A percentile compares a stretch with the other conserved stretches of the same genome.
These are phyloP conservation scores for Metschnikowia anglica DNA, from an alignment of 805 yeast species.

Conservation along the genomic window DNA sequence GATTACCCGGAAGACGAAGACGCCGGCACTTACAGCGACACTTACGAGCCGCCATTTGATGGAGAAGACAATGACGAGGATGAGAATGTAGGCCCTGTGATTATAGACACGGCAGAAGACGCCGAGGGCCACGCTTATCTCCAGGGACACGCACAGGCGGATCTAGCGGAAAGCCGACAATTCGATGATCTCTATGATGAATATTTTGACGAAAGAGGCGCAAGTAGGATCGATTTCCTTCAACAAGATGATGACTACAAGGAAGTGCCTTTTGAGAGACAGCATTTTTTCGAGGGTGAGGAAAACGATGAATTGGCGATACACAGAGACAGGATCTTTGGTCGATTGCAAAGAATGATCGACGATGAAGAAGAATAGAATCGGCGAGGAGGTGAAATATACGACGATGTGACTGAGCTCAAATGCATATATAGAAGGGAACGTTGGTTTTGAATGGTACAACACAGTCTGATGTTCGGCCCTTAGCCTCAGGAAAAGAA, in stretches of 20 bases:
- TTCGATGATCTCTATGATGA: slow-evolving; percentile 24
- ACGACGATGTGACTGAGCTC: no score
- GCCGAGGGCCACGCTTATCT: slow-evolving; percentile 17
- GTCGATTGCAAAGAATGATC: slow-evolving; percentile 55
- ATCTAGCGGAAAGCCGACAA: slow-evolving; percentile 15
- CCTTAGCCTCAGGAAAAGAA: slow-evolving; percentile 33
- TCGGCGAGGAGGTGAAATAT: no score
- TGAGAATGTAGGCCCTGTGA: slow-evolving; percentile 15
- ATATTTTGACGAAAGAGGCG: slow-evolving; percentile 35
- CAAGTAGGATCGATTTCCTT: slow-evolving; percentile 29
- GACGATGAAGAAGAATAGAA: slow-evolving; percentile 27
- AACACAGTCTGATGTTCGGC: no score
- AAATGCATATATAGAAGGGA: no score
- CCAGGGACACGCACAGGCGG: slow-evolving; percentile 24
- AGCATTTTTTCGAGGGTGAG: slow-evolving; percentile 57
- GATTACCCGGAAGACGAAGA: slow-evolving; percentile 96
- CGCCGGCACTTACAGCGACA: slow-evolving; percentile 34
- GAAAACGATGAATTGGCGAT: slow-evolving; percentile 59
- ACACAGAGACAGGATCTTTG: slow-evolving; percentile 63
- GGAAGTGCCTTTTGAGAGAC: slow-evolving; percentile 35
- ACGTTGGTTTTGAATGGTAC: no score
- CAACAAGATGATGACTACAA: slow-evolving; percentile 12
- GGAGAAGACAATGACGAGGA: slow-evolving; percentile 19
- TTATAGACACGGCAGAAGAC: slow-evolving; percentile 14
- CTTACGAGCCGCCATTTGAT: slow-evolving; percentile 11